Evolutionary conservation across 257 asterid species (phyloP).

Genomic region (Vinca minor): DNA sequence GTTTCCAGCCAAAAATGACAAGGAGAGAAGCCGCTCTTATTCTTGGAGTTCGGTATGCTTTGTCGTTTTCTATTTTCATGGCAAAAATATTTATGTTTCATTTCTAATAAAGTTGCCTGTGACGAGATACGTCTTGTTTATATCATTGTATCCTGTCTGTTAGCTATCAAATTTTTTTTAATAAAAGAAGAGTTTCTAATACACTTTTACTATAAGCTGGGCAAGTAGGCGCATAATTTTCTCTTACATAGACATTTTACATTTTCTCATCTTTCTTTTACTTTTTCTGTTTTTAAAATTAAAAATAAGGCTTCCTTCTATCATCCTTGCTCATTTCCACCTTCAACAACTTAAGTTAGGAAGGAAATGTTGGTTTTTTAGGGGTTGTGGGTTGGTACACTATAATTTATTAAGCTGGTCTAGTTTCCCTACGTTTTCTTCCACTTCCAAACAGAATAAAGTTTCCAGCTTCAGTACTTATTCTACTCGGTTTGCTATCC

Average conservation of each 20-base stretch:
- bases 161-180: background rate
- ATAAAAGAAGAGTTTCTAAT: background rate
- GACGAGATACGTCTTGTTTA: background rate
- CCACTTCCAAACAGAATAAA: too few species aligned
- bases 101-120: too few species aligned
- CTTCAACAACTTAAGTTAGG: background rate
- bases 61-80: background rate
- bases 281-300: background rate
- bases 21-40: conserved; percentile 83
- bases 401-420: too few species aligned
- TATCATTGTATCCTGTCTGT: background rate
- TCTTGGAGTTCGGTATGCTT: conserved; percentile 73
- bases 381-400: too few species aligned
- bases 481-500: too few species aligned
- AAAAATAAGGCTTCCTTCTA: background rate
- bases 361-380: too few species aligned
- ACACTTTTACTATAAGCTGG: too few species aligned
- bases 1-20: conserved; percentile 82
- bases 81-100: background rate
- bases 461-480: too few species aligned
- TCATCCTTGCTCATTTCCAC: background rate
- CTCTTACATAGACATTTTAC: background rate
- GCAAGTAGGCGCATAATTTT: background rate
- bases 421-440: too few species aligned
- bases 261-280: too few species aligned